phyloP scores from a whole-genome alignment of 2,329 filamentous ascomycete genomes.

The Nemania sp. region DNA sequence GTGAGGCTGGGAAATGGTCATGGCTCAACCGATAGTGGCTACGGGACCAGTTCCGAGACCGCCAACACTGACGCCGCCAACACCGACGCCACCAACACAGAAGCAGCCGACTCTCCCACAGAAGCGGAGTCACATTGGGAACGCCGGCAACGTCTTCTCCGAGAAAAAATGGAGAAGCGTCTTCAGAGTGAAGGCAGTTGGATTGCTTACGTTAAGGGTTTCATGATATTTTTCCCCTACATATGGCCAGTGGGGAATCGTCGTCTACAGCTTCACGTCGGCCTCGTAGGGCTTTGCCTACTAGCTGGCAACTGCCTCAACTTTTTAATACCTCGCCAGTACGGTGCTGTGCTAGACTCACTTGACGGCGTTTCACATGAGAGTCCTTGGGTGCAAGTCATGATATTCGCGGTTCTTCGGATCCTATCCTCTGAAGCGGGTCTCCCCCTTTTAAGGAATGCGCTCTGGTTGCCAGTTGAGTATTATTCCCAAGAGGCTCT shows the following conservation, averaged over 20 bases:
- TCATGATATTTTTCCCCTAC: constrained; percentile 75
- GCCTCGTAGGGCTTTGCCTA: constrained; percentile 68
- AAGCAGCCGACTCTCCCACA: constrained; percentile 41
- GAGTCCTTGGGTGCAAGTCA: constrained; percentile 56
- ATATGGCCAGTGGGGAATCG: constrained; percentile 73
- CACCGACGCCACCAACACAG: constrained; percentile 39
- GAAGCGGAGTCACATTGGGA: constrained; percentile 58
- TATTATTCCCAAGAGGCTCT: constrained; percentile 59
- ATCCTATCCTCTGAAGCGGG: constrained; percentile 59
- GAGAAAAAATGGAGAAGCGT: constrained; percentile 66
- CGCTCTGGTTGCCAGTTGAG: constrained; percentile 62
- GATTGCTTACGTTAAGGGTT: constrained; percentile 76
- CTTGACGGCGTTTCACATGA: constrained; percentile 55
- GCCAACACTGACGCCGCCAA: constrained; percentile 45
- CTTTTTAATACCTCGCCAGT: constrained; percentile 77
- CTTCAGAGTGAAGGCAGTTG: constrained; percentile 76
- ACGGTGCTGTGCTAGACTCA: constrained; percentile 76
- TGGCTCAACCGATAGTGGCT: constrained; percentile 41
- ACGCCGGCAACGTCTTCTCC: constrained; percentile 55
- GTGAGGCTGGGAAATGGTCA: constrained; percentile 35
- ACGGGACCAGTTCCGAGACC: constrained; percentile 48
- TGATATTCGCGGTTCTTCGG: constrained; percentile 55
- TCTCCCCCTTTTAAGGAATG: constrained; percentile 55
- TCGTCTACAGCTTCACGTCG: constrained; percentile 67
- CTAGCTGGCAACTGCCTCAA: constrained; percentile 73